Percentiles rank a stretch among this genome's conserved stretches.
phyloP scores from a whole-genome alignment of 805 yeast species.

The Cyberlindnera galapagoensis region DNA sequence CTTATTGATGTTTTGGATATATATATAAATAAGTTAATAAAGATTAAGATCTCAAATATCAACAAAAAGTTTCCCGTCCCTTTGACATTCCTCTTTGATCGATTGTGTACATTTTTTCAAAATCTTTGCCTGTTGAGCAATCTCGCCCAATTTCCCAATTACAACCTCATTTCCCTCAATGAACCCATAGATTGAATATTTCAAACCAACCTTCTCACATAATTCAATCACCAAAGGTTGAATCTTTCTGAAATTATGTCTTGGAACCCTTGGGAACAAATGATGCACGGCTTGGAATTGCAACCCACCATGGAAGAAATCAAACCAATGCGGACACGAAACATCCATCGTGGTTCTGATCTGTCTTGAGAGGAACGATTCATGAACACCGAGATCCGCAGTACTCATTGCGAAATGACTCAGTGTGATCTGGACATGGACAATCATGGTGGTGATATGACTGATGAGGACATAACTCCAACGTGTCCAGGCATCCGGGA shows the following conservation, averaged over 20 bases:
- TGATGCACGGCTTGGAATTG: slow-evolving; percentile 92
- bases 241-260: slow-evolving; percentile 75
- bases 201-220: slow-evolving; percentile 69
- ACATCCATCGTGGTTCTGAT: slow-evolving; percentile 92
- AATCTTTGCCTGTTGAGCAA: slow-evolving; percentile 74
- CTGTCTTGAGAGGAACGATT: slow-evolving; percentile 74
- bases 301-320: slow-evolving; percentile 84
- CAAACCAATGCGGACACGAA: slow-evolving; percentile 89
- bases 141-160: slow-evolving; percentile 59
- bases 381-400: slow-evolving; percentile 74
- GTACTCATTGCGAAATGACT: slow-evolving; percentile 95
- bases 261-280: slow-evolving; percentile 80
- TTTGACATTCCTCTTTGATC: slow-evolving; percentile 46
- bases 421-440: slow-evolving; percentile 88
- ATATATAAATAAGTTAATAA: background rate
- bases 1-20: background rate
- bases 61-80: slow-evolving; percentile 20
- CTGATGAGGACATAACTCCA: slow-evolving; percentile 61
- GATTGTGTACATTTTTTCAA: slow-evolving; percentile 66
- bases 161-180: slow-evolving; percentile 70
- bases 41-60: no score
- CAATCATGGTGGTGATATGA: slow-evolving; percentile 79
- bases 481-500: slow-evolving; percentile 49
- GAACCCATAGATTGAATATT: slow-evolving; percentile 81
- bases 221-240: slow-evolving; percentile 70